A percentile compares a stretch with the other conserved stretches of the same genome.
These are phyloP conservation scores for Inga leiocalycina DNA, from an alignment of 306 rosid species.

Conservation along the genomic window DNA sequence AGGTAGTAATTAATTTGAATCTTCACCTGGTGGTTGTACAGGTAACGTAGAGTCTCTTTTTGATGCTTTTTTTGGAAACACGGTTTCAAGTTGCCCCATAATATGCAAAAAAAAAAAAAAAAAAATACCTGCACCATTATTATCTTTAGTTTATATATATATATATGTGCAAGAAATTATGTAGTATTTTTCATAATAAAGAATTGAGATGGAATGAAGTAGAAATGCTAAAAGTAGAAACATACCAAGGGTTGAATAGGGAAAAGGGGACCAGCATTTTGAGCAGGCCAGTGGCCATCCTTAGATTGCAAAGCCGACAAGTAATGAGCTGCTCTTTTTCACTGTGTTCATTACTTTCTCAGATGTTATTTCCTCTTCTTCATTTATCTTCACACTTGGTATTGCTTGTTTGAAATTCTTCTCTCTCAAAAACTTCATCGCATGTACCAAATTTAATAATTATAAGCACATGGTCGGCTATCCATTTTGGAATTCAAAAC, in stretches of 20 bases:
- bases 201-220: too few species aligned
- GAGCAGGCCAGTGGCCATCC: slow-evolving; percentile 91
- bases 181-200: too few species aligned
- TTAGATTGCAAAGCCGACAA: slow-evolving; percentile 58
- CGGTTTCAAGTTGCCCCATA: too few species aligned
- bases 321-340: slow-evolving; percentile 48
- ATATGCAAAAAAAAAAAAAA: slow-evolving; percentile 36
- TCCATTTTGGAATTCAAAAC: too few species aligned
- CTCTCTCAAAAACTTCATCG: slow-evolving; percentile 51
- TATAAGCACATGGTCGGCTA: too few species aligned
- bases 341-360: slow-evolving; percentile 33
- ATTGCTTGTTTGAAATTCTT: slow-evolving; percentile 65
- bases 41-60: too few species aligned
- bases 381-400: slow-evolving; percentile 48
- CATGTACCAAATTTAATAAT: not conserved
- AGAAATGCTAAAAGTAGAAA: not conserved
- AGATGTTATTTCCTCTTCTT: slow-evolving; percentile 47
- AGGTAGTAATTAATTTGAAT: too few species aligned
- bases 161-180: too few species aligned
- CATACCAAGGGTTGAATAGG: slow-evolving; percentile 66
- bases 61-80: too few species aligned
- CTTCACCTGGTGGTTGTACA: too few species aligned
- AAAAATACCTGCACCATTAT: slow-evolving; percentile 43
- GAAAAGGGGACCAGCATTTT: slow-evolving; percentile 71
- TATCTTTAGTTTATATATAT: not conserved